phyloP scores from a whole-genome alignment of 2,329 filamentous ascomycete species.

The Trichoderma brevicompactum region DNA sequence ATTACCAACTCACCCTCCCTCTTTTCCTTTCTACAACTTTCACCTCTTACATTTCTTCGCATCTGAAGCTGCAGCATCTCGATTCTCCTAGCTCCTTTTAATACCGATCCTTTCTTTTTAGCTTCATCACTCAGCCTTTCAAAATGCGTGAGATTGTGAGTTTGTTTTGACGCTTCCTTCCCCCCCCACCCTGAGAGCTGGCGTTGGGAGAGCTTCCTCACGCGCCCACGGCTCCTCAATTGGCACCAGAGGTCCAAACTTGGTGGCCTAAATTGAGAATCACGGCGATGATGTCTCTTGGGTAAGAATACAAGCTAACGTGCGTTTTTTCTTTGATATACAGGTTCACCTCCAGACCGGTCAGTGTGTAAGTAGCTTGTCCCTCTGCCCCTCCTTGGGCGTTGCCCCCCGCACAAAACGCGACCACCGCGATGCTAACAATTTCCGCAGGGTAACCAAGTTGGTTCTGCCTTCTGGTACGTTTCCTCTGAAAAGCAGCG shows the following conservation, averaged over 20 bases:
- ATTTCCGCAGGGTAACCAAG: conserved; percentile 89
- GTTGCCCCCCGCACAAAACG: conserved; percentile 17
- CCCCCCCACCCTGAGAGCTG: conserved; percentile 1
- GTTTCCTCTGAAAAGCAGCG: conserved; percentile 14
- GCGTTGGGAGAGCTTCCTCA: conserved; percentile 16
- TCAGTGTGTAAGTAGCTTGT: conserved; percentile 78
- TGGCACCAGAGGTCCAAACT: not conserved
- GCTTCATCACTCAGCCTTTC: conserved; percentile 15
- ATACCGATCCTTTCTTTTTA: conserved; percentile 12
- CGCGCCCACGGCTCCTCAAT: conserved; percentile 21
- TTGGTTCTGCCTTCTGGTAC: conserved; percentile 92
- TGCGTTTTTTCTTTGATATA: conserved; percentile 39
- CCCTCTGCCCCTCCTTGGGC: conserved; percentile 26
- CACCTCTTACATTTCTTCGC: conserved; percentile 20
- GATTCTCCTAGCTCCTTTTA: conserved; percentile 24
- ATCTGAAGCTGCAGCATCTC: conserved; percentile 21
- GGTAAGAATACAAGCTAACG: conserved; percentile 15
- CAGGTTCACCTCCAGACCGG: conserved; percentile 99
- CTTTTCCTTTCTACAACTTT: conserved; percentile 12
- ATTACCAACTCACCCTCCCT: conserved; percentile 26
- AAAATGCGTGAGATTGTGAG: conserved; percentile 32
- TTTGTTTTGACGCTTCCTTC: conserved; percentile 11
- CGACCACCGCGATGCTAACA: conserved; percentile 42
- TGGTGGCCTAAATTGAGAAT: not conserved
- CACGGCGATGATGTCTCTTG: not conserved